Base-by-base conservation (phyloP, 495 filamentous ascomycete genomes). In the Aspergillus olivimuriae region DNA sequence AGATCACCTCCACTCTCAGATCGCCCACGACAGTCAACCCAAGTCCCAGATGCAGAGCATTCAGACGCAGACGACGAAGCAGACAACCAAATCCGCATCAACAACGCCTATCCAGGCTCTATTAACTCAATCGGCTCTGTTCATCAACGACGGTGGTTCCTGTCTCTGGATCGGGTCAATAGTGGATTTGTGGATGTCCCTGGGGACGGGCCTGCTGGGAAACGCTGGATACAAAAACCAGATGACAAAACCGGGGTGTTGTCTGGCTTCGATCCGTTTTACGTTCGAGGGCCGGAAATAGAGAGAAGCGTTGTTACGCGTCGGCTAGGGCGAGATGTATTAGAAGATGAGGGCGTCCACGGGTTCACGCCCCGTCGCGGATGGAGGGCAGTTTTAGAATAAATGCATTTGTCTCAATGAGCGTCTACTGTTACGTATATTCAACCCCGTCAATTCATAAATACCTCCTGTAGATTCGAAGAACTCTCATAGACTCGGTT, bases 271-370 rank as follows among this genome's bases (percentile, higher is more conserved):
- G 68, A 74, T 15, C 63, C 78, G 0, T 86, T 86, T 46, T 72
- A 72, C 35, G 80, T 84, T 12, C 57, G 60, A 12, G 81, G 82
- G 0, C 64, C 68, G 3, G 74, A 80, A 6, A 28, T 58, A 18
- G 82, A 84, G 60, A 60, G 73, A 38, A 86, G 81, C 54, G 62
- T 84, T 2, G 70, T 86, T 2, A 84, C 81, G 4, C 80, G 78
- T 1, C 58, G 82, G 44, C 65, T 63, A 7, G 76, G 68, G 2
- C 57, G 45, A 9, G 79, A 86, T 19, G 68, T 83, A 6, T 55
- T 84, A 32, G 53, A 46, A 16, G 81, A 84, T 55, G 78, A 82
- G 42, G 72, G 69, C 1, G 78, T 82, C 4, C 43, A 63, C 23
- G 72, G 64, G 16, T 82, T 75, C 51, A 58, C 74, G 4, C 64